Base-by-base conservation (phyloP, 202 grass and related monocot genomes). In the Panicum virgatum region DNA sequence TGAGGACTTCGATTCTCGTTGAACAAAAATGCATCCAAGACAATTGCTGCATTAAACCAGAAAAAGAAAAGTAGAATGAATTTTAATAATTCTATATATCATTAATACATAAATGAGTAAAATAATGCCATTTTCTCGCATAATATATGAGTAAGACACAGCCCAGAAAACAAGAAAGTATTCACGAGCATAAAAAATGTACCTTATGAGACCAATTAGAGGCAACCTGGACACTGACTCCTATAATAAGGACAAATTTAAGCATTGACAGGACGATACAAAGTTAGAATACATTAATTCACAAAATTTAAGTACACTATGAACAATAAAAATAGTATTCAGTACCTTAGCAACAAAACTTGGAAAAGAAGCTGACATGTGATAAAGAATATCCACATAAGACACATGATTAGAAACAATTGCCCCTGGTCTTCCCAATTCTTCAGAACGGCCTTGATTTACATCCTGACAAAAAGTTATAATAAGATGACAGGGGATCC, bases 271-370 rank as follows among this genome's bases (percentile, higher is more conserved):
- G 16, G 46, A 26, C 22, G 69, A 32, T 63, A 27, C 25, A 47
- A 73, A 58, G 37, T 69, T 25, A 59, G 34, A 53, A 67, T 38
- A 74, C 4, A 12, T 36, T 79, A n/a, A 51, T 62, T 42, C 5
- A 4, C 20, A 60, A 34, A 67, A 67, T 9, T 29, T 25, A 44
- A 76, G 14, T 14, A 47, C 57, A 9, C 45, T 39, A 23, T 61
- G 25, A 19, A 15, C 43, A 78, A n/a, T 11, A 82, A 2, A 79
- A 44, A 56, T 15, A 15, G 66, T 54, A 54, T 71, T 47, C 52
- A 61, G 54, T 94, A 97, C 94, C 92, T 94, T 98, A 34, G 95
- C 92, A 90, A 98, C 95, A 88, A 94, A 98, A 85, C 95, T 98
- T 68, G 95, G 92, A 83, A 98, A 91, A 78, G 80, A 93, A 52